A percentile compares a stretch with the other conserved stretches of the same genome.
Conservation (phyloP, 1,284 basidiomycete genomes). For the Coriolopsis trogii region DNA sequence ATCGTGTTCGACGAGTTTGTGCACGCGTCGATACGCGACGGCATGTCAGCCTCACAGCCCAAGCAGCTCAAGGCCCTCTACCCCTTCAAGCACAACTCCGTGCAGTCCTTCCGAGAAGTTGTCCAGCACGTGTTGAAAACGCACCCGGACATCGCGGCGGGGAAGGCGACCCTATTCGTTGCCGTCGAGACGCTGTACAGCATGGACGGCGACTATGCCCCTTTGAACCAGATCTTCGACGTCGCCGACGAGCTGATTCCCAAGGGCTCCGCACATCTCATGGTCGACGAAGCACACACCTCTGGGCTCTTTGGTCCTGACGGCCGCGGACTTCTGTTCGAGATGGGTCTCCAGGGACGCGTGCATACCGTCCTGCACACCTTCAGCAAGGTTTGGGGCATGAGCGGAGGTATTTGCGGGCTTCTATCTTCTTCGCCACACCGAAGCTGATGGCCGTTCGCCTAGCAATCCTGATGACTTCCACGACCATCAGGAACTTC, state of each 20-base stretch:
- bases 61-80: conserved; percentile 24
- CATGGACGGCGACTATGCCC: conserved; percentile 92
- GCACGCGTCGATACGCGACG: conserved; percentile 90
- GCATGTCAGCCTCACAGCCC: conserved; percentile 68
- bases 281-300: conserved; percentile 88
- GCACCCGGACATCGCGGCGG: conserved; percentile 31
- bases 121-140: conserved; percentile 41
- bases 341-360: conserved; percentile 49
- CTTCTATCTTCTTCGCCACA: not conserved
- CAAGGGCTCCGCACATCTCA: conserved; percentile 56
- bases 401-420: conserved; percentile 66
- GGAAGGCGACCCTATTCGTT: conserved; percentile 60
- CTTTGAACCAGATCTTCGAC: conserved; percentile 56
- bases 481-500: conserved; percentile 71
- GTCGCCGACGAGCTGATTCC: conserved; percentile 44
- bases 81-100: conserved; percentile 74
- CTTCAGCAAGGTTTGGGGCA: conserved; percentile 66
- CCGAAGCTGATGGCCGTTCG: not conserved
- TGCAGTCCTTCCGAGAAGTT: conserved; percentile 45
- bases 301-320: conserved; percentile 79
- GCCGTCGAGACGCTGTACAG: conserved; percentile 64
- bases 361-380: conserved; percentile 64
- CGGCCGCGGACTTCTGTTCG: conserved; percentile 67
- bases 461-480: conserved; percentile 77
- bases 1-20: conserved; percentile 86